Base-by-base conservation (phyloP, 2,329 filamentous ascomycete species). In the Laburnicola sp. region DNA sequence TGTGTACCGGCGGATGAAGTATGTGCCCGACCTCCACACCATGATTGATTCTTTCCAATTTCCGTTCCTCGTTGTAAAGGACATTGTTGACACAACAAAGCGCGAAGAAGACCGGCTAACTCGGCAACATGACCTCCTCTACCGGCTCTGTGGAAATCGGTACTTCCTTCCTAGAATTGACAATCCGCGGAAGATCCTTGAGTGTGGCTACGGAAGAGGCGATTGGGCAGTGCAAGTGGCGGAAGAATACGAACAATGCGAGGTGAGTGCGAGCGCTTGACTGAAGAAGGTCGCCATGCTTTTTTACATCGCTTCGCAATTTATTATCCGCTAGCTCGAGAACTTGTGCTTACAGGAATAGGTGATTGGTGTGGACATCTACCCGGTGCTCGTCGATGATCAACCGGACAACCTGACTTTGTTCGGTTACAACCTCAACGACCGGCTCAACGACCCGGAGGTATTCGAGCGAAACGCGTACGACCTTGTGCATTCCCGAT, bases 401-500 rank as follows among this genome's bases (percentile, higher is more conserved):
- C 67, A 71, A 36, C 71, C 73, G 5, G 69, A 72, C 3, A 74
- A 75, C 45, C 57, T 75, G 21, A 58, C 58, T 10, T 58, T 69
- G 4, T 62, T 64, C 47, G 58, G 64, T 6, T 71, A 71, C 54
- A 70, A 75, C 39, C 65, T 75, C 23, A 75, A 75, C 58, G 68
- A 74, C 38, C 54, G 62, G 28, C 64, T 75, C n/a, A 69, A 66
- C 48, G 62, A 70, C 23, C 63, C 63, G 10, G 65, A 66, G 6
- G 56, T 69, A 23, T 92, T 91, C 64, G 75, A 80, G 37, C 75
- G 82, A 45, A 86, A 85, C 66, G 78, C 86, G 49, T 96, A 95
- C 75, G 89, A 96, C 63, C 76, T 96, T 46, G 85, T 96, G 44
- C 88, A 96, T 65, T 96, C 89, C 60, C 84, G 86, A 59, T 80